Conservation (phyloP, 495 filamentous ascomycete species). For the Penicillium coprophilum region DNA sequence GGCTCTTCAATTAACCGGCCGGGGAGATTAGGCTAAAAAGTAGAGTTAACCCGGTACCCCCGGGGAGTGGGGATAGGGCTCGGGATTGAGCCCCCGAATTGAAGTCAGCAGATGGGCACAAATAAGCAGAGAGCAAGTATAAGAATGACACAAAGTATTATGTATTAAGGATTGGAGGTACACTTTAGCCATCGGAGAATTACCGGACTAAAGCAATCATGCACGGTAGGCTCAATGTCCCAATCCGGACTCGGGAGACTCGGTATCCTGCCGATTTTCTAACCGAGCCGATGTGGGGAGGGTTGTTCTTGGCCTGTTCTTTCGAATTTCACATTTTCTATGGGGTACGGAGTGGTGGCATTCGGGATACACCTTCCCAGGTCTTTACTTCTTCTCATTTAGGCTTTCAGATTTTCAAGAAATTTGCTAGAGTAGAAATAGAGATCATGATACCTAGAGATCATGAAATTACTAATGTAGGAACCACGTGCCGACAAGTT, state of each 20-base stretch:
- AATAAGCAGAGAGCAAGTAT: neutral
- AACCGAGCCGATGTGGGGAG: constrained; percentile 21
- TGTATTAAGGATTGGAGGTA: neutral
- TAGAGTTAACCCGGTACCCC: neutral
- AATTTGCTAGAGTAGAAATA: no score
- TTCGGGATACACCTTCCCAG: neutral
- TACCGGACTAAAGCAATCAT: constrained; percentile 6
- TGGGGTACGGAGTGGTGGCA: neutral
- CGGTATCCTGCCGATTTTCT: constrained; percentile 15
- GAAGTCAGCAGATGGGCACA: neutral
- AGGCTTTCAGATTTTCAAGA: neutral
- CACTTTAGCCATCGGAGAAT: constrained; percentile 4
- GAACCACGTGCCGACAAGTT: neutral
- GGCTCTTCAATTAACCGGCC: neutral
- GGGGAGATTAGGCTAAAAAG: neutral
- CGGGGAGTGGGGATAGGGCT: neutral
- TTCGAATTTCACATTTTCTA: neutral
- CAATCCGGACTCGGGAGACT: constrained; percentile 17
- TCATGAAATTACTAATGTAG: neutral
- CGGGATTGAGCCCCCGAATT: neutral
- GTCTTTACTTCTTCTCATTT: neutral
- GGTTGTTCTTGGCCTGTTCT: constrained; percentile 6
- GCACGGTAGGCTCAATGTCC: constrained; percentile 6
- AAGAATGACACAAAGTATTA: neutral
- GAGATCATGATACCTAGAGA: no score